phyloP scores from a whole-genome alignment of 2,329 filamentous ascomycete genomes.

The Clonostachys rosea region DNA sequence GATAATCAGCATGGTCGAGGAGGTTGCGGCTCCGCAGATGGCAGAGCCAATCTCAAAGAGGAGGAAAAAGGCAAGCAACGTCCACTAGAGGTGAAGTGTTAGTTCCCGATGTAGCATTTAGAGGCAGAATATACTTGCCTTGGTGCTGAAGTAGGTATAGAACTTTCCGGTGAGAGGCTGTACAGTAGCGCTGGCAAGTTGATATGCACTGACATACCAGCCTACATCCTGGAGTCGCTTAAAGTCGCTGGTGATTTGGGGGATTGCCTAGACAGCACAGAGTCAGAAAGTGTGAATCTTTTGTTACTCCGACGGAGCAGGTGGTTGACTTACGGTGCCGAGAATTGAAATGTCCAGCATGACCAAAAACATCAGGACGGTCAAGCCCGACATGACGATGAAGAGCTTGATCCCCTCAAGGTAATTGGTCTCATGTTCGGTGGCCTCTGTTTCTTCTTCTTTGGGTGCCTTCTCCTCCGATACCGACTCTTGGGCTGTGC shows the following conservation, averaged over 20 bases:
- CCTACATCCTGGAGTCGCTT: conserved; percentile 43
- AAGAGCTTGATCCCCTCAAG: conserved; percentile 17
- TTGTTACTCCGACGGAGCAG: no score
- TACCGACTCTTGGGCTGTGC: no score
- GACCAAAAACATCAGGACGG: conserved; percentile 33
- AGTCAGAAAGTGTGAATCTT: background rate
- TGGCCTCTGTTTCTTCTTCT: no score
- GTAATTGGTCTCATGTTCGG: background rate
- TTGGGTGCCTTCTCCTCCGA: no score
- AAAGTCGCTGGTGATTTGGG: conserved; percentile 41
- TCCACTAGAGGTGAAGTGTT: conserved; percentile 3
- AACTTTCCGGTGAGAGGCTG: conserved; percentile 45
- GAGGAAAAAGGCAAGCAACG: conserved; percentile 7
- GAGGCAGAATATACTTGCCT: conserved; percentile 16
- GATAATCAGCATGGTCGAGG: conserved; percentile 11
- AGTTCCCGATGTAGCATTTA: no score
- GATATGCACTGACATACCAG: conserved; percentile 47
- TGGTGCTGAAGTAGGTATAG: conserved; percentile 35
- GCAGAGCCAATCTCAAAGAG: conserved; percentile 11
- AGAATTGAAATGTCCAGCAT: conserved; percentile 45
- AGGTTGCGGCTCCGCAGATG: conserved; percentile 10
- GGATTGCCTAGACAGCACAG: conserved; percentile 26
- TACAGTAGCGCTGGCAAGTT: conserved; percentile 38
- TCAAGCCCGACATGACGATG: conserved; percentile 22
- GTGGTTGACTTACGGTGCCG: conserved; percentile 28